Evolutionary conservation across 2,329 filamentous ascomycete genomes (phyloP), one percentile per base, ranked within the genome.

Genomic region (Helotiales sp.): DNA sequence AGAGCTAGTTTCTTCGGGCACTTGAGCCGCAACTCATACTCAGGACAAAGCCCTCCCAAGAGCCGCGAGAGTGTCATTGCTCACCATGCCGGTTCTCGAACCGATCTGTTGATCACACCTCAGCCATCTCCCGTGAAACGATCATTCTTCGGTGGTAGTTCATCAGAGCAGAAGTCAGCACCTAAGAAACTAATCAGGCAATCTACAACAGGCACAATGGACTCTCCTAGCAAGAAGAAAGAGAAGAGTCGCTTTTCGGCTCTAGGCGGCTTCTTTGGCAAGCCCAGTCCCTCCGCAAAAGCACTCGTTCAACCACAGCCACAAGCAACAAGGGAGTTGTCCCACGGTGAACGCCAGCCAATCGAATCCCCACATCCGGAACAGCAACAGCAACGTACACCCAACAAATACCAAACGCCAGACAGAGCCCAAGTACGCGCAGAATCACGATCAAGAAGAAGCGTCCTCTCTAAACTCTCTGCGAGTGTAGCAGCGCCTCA

Each of bases 191-290:
- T 71, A 24, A 54, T 65, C 32, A 71, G 71, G n/a, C 61, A 70
- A 61, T 66, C 74, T 61, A 70, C 70, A 2, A 65, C 63, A 28
- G 69, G 69, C 7, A 69, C 58, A 6, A 57, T 68, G 49, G 57
- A 65, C 3, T 45, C 62, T 4, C 13, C 62, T 24, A 60, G 17
- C 7, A 58, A 52, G 69, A 73, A 15, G 69, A 22, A 76, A 20
- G 49, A 75, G 71, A 85, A 83, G 75, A 84, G 83, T 69, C 78
- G 83, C 11, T 82, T 86, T 66, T 84, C 84, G 0, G 80, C 66
- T 4, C 62, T 76, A 20, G 71, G 70, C 24, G 69, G 70, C 13
- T 68, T 77, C 26, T 75, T 76, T 66, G 61, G 66, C 15, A 72
- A 71, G 55, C 63, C 73, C 1, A 72, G 63, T 40, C 15, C 45